Base-by-base conservation (phyloP, 2,329 filamentous ascomycete genomes). In the Fusarium tuaranense region DNA sequence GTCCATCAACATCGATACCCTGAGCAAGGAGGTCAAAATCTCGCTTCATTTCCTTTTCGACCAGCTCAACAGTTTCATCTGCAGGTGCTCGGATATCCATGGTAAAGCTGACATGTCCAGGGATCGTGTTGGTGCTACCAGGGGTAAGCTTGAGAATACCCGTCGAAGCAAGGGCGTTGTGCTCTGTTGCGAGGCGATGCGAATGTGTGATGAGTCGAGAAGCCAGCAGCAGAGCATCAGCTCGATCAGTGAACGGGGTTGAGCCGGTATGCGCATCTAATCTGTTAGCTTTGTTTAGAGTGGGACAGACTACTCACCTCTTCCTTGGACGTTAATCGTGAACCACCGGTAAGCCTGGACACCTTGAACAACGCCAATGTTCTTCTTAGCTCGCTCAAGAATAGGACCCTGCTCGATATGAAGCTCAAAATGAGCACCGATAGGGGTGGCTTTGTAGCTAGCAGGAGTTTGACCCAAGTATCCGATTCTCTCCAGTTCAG, bases 391-490 rank as follows among this genome's bases (percentile, higher is more conserved):
- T 1, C 71, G 57, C 57, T 78, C 77, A 0, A 77, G 69, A 4
- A 77, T 77, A 0, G 80, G 80, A 0, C 80, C 80, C 80, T 97
- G 95, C 80, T 97, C 94, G 63, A 96, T 96, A 79, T 97, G 94
- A 12, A 97, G 87, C 81, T 95, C 93, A 78, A 96, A 95, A 81
- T 95, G 93, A 0, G 93, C 93, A 1, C 90, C 92, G 83, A 95
- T 90, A 0, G 92, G 92, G 1, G 61, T 73, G 2, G 74, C 53
- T 4, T 74, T 60, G 57, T 78, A 66, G 27, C 75, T 78, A 12
- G 78, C 76, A 0, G 77, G 70, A 0, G 86, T 82, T 0, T 82
- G 75, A 16, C 93, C 94, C 0, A 94, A 83, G 73, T 94, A 95
- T 1, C 91, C 91, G 61, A 95, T 95, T 16, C 92, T 87, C 78